phyloP scores from a whole-genome alignment of 805 yeast genomes.

The Tanozyma kutaoensis region DNA sequence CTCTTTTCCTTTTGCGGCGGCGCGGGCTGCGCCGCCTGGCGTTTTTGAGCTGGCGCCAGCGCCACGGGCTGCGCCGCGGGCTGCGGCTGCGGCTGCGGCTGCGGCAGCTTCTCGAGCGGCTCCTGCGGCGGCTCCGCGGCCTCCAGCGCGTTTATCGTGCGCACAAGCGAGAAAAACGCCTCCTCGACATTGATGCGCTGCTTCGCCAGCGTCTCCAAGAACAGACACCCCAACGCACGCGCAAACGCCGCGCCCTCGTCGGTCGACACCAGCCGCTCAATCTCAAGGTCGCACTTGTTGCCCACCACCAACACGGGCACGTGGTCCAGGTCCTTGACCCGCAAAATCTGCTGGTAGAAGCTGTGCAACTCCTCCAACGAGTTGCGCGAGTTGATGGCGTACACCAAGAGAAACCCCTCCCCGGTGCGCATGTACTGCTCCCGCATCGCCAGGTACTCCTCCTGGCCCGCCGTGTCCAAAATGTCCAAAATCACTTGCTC shows the following conservation, averaged over 20 bases:
- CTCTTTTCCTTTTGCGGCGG: slow-evolving; percentile 3
- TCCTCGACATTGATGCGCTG: slow-evolving; percentile 83
- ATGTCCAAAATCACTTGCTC: slow-evolving; percentile 57
- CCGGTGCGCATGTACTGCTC: slow-evolving; percentile 96
- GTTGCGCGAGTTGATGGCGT: slow-evolving; percentile 73
- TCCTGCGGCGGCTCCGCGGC: slow-evolving; percentile 1
- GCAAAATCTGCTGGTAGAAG: slow-evolving; percentile 63
- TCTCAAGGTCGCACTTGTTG: slow-evolving; percentile 63
- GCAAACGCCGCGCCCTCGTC: slow-evolving; percentile 58
- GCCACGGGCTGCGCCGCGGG: slow-evolving; percentile 1
- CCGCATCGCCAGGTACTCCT: slow-evolving; percentile 74
- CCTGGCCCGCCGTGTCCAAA: slow-evolving; percentile 97
- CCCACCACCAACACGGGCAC: slow-evolving; percentile 79
- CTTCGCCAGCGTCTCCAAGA: slow-evolving; percentile 89
- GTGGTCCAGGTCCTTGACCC: slow-evolving; percentile 62
- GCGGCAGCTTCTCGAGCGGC: neutral
- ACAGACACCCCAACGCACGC: slow-evolving; percentile 51
- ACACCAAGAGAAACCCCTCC: slow-evolving; percentile 84
- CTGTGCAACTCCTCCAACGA: slow-evolving; percentile 76
- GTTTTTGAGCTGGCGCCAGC: no score
- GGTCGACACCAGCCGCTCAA: slow-evolving; percentile 58
- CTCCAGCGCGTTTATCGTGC: slow-evolving; percentile 29
- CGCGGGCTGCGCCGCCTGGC: slow-evolving; percentile 1
- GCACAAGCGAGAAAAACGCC: slow-evolving; percentile 58
- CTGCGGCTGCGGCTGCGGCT: slow-evolving; percentile 1